phyloP scores from a whole-genome alignment of 2,329 filamentous ascomycete genomes.

The Myotisia sp. region DNA sequence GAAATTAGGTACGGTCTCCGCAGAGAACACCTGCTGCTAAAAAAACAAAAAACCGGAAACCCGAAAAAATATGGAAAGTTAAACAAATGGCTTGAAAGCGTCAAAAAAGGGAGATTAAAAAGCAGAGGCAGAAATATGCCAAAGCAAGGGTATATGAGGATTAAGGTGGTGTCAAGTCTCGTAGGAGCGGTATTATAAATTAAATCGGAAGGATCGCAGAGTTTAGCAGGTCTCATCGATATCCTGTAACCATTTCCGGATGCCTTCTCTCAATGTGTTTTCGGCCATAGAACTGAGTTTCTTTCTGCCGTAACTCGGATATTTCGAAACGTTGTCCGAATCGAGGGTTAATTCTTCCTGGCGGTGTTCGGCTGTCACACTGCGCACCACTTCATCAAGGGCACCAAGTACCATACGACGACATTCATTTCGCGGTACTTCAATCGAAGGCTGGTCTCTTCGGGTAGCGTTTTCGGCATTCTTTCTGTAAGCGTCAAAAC shows the following conservation, averaged over 20 bases:
- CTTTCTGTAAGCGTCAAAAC: too few species aligned
- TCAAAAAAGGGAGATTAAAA: background rate
- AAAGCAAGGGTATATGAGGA: too few species aligned
- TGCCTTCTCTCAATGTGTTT: conserved; percentile 42
- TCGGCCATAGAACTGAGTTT: conserved; percentile 26
- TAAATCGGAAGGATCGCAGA: too few species aligned
- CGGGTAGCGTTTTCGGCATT: conserved; percentile 1
- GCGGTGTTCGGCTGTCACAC: conserved; percentile 37
- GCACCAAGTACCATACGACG: conserved; percentile 42
- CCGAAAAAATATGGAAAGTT: background rate
- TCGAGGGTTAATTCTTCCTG: conserved; percentile 25
- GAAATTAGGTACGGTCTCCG: too few species aligned
- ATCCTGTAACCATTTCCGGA: conserved; percentile 41
- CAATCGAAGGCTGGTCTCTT: conserved; percentile 22
- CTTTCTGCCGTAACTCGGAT: conserved; percentile 18
- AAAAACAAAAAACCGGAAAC: background rate
- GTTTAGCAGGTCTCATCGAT: conserved; percentile 32
- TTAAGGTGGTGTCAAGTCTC: too few species aligned
- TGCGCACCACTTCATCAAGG: conserved; percentile 41
- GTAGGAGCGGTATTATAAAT: too few species aligned
- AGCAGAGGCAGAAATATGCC: background rate
- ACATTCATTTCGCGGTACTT: conserved; percentile 39
- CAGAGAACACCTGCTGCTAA: too few species aligned
- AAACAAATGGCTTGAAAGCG: too few species aligned
- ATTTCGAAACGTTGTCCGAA: conserved; percentile 15